Percentiles rank a stretch among this genome's conserved stretches.
Evolutionary conservation across 805 yeast species (phyloP).

Genomic region (Pichia phayaonensis): DNA sequence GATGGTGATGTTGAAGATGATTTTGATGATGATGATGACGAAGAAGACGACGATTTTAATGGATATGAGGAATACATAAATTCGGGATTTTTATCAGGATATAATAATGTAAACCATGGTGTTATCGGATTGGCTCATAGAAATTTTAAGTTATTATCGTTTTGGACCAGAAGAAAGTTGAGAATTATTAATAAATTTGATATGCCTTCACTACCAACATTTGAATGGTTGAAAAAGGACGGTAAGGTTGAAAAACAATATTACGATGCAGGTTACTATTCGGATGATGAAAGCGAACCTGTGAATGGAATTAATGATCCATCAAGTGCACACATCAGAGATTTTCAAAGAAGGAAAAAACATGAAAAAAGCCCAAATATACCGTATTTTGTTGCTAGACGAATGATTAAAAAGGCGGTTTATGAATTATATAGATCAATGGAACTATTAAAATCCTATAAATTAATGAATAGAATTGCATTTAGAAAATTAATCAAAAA

Average conservation of each 20-base stretch:
- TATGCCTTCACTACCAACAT: conserved; percentile 35
- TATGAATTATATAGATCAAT: conserved; percentile 68
- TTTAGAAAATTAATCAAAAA: conserved; percentile 85
- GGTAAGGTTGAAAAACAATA: conserved; percentile 29
- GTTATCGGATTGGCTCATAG: conserved; percentile 10
- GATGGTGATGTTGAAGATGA: conserved; percentile 14
- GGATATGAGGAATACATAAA: conserved; percentile 7
- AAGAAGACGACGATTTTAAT: conserved; percentile 9
- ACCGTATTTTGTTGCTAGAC: conserved; percentile 57
- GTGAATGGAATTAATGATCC: conserved; percentile 16
- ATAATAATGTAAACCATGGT: neutral
- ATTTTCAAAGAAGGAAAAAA: conserved; percentile 34
- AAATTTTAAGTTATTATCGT: conserved; percentile 15
- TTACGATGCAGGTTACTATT: conserved; percentile 27
- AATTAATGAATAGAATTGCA: conserved; percentile 77
- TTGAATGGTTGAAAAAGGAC: conserved; percentile 26
- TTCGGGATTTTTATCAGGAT: neutral
- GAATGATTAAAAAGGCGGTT: conserved; percentile 61
- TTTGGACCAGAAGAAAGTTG: conserved; percentile 20
- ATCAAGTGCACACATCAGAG: conserved; percentile 34
- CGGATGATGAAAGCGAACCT: conserved; percentile 14
- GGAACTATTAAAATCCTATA: conserved; percentile 62
- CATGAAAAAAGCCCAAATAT: conserved; percentile 20
- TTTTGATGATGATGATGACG: conserved; percentile 8
- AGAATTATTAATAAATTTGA: conserved; percentile 31